A percentile compares a stretch with the other conserved stretches of the same genome.
These are phyloP conservation scores for Pseudocercospora ulei DNA, from an alignment of 2,329 filamentous ascomycete species.

Conservation along the genomic window DNA sequence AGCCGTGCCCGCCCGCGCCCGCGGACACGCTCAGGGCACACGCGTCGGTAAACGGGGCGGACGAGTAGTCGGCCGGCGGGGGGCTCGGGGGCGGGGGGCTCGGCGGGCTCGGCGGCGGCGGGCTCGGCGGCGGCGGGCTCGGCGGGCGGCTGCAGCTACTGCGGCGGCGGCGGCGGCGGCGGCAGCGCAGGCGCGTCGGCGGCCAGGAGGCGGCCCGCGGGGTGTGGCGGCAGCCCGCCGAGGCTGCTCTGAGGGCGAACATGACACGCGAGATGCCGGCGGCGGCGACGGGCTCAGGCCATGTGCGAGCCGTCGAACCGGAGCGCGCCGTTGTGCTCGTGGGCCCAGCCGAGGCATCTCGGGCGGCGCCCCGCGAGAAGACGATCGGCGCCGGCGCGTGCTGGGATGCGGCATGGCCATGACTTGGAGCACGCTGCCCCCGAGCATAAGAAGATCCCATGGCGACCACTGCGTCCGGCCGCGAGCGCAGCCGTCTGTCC, in stretches of 20 bases:
- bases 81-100: constrained; percentile 60
- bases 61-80: constrained; percentile 69
- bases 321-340: too few relatives aligned
- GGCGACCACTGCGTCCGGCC: too few relatives aligned
- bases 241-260: constrained; percentile 1
- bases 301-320: constrained; percentile 6
- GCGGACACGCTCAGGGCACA: constrained; percentile 68
- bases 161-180: constrained; percentile 4
- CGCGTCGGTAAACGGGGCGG: constrained; percentile 76
- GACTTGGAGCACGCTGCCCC: too few relatives aligned
- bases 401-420: too few relatives aligned
- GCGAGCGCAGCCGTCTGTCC: too few relatives aligned
- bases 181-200: too few relatives aligned
- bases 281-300: not conserved
- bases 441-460: too few relatives aligned
- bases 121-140: too few relatives aligned
- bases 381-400: too few relatives aligned
- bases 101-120: constrained; percentile 22
- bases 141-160: too few relatives aligned
- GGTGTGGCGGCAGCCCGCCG: not conserved
- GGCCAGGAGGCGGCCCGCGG: not conserved
- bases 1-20: constrained; percentile 78
- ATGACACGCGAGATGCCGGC: not conserved
- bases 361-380: too few relatives aligned
- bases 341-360: too few relatives aligned